Base-by-base conservation (phyloP, 2,329 filamentous ascomycete genomes). In the Cladosporium velox region DNA sequence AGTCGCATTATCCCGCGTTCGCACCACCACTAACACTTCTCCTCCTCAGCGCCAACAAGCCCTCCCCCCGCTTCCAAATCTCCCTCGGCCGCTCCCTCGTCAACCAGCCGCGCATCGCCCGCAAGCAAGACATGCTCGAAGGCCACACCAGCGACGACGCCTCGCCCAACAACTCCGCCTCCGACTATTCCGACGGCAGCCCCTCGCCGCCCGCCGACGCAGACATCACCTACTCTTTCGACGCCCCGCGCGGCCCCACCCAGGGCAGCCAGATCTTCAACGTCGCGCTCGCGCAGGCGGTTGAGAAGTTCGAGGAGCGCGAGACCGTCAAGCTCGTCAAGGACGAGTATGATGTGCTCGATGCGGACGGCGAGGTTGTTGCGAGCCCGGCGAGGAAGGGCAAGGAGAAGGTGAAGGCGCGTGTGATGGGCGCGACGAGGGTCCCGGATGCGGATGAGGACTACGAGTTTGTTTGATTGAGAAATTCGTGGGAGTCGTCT, bases 311-410 rank as follows among this genome's bases (percentile, higher is more conserved):
- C 72, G 86, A 88, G 77, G 84, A 82, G 68, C 83, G 83, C 71
- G 83, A 86, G 77, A 88, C 85, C 2, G 84, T 87, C 76, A 86
- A 86, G 77, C 75, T 88, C 58, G 83, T 87, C 74, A 85, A 83
- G 77, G 81, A 82, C 65, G 86, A 88, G 77, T 88, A 88, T 71
- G 86, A 88, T 72, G 81, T 80, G 71, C 83, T 79, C 70, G 82
- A 82, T 62, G 69, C 73, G 18, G 73, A 76, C 18, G 77, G 77
- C 21, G 73, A 78, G 67, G 69, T 69, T 38, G 69, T 77, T 15
- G 70, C 68, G 10, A 65, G 71, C 11, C 72, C 74, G 24, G 73
- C 74, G 24, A 79, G 77, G 70, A 75, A 72, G 68, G 70, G 69
- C 65, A 77, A 75, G 72, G 71, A 67, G 65, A 60, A 38, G 30